Base-by-base conservation (phyloP, 768 basidiomycete species). In the Lyophyllum decastes region DNA sequence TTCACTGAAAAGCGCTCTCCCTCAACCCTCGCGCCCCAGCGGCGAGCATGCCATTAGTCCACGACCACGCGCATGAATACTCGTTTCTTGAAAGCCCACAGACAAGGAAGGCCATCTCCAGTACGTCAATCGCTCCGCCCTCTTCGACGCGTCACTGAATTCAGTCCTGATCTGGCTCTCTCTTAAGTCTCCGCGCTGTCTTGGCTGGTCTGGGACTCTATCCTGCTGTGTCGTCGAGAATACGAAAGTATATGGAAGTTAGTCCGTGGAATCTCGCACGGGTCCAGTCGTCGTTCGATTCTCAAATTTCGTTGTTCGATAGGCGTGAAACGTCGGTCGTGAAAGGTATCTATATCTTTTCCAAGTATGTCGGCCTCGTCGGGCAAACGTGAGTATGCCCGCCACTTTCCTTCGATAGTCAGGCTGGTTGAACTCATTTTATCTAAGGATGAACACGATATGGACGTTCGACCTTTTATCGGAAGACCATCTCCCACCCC, bases 241-340 rank as follows among this genome's bases (percentile, higher is more conserved):
- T 53, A 53, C 30, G 52, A 53, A 19, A 19, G 43, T 43, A 53
- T 53, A 6, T 53, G 52, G 52, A 53, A 43, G 52, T 53, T 5
- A 19, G 11, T 30, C 38, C 25, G 11, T 7, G n/a, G 22, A 30
- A 30, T 30, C 30, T 30, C 30, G 5, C 30, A 30, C 30, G 10
- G 10, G 30, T 30, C 5, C 30, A 4, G 10, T 30, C 30, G 10
- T 30, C 30, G 30, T 30, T 19, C n/a, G n/a, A n/a, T n/a, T 24
- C 35, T 38, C 8, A 38, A 4, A 3, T 38, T 12, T 11, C 16
- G 35, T 27, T 26, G 5, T 46, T n/a, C 30, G n/a, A 30, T 22
- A 54, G 53, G 35, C 53, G 53, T 12, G 38, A 54, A 35, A n/a
- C n/a, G 0, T 54, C 45, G 5, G 17, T 53, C 27, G 52, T 45